Percentiles rank a stretch among this genome's conserved stretches.
These are phyloP conservation scores for Oryza australiensis DNA, from an alignment of 176 grass and related monocot genomes.

Conservation along the genomic window DNA sequence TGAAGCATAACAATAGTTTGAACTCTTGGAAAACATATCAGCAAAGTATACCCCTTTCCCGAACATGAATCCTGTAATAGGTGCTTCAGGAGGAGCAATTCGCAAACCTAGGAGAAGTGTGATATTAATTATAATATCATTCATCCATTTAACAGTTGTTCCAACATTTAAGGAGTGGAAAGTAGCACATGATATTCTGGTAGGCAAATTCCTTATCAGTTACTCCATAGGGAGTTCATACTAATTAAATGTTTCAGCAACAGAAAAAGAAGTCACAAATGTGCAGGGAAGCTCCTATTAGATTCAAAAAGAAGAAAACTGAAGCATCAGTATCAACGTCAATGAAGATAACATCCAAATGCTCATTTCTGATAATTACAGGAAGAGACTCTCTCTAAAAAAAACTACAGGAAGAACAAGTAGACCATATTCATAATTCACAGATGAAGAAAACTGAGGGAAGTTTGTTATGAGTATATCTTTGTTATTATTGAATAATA, in stretches of 20 bases:
- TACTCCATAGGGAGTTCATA: too few relatives aligned
- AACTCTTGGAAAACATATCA: constrained; percentile 98
- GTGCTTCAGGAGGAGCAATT: constrained; percentile 95
- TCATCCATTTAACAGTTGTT: background rate
- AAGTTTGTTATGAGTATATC: background rate
- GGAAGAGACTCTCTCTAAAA: background rate
- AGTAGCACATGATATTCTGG: constrained; percentile 21
- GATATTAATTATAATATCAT: constrained; percentile 26
- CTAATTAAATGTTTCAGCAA: background rate
- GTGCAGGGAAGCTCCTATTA: constrained; percentile 2
- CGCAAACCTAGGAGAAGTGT: constrained; percentile 63
- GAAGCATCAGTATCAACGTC: background rate
- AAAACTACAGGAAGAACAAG: background rate
- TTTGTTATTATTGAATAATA: too few relatives aligned
- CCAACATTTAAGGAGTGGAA: constrained; percentile 20
- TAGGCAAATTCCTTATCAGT: background rate
- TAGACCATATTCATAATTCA: background rate
- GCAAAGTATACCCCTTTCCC: constrained; percentile 95
- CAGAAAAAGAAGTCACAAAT: background rate
- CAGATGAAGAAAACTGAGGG: background rate
- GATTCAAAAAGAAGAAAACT: constrained; percentile 8
- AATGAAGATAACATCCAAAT: constrained; percentile 22
- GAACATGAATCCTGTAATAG: constrained; percentile 90
- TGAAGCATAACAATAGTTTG: constrained; percentile 91
- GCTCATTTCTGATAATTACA: background rate